These are phyloP conservation scores for Hortaea sp. DNA, from an alignment of 2,329 filamentous ascomycete genomes.

Conservation along the genomic window DNA sequence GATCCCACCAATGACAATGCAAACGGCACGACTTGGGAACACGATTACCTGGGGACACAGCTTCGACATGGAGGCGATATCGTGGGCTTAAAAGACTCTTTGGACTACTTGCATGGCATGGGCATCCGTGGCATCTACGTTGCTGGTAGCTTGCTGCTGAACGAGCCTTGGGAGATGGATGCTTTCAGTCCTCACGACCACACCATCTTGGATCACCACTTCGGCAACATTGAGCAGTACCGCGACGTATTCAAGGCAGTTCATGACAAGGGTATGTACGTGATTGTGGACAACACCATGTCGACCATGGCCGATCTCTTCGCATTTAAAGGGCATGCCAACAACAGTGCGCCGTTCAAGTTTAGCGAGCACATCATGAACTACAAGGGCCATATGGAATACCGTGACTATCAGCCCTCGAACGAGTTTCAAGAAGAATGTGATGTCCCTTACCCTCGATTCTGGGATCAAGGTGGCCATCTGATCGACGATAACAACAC, in stretches of 20 bases:
- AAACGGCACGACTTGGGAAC: conserved; percentile 52
- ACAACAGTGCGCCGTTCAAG: conserved; percentile 47
- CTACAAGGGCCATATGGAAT: conserved; percentile 46
- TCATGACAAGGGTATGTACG: conserved; percentile 54
- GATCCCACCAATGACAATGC: conserved; percentile 52
- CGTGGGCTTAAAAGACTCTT: conserved; percentile 47
- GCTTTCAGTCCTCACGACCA: conserved; percentile 48
- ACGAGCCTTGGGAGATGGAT: conserved; percentile 54
- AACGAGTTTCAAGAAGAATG: conserved; percentile 42
- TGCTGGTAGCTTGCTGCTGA: conserved; percentile 54
- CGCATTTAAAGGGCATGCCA: conserved; percentile 51
- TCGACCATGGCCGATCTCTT: conserved; percentile 55
- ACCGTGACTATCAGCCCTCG: conserved; percentile 48
- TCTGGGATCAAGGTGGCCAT: conserved; percentile 50
- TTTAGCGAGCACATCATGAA: conserved; percentile 46
- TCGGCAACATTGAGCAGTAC: conserved; percentile 50
- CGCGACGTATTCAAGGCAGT: conserved; percentile 48
- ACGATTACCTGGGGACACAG: conserved; percentile 49
- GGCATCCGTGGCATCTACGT: conserved; percentile 53
- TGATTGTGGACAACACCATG: conserved; percentile 56
- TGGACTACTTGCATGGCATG: conserved; percentile 57
- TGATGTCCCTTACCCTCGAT: conserved; percentile 48
- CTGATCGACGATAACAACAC: conserved; percentile 39
- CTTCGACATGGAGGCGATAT: conserved; percentile 53
- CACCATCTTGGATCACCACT: conserved; percentile 53